Percentiles rank a stretch among this genome's conserved stretches.
phyloP scores from a whole-genome alignment of 164 flowering plant species.

The Euptelea pleiosperma region DNA sequence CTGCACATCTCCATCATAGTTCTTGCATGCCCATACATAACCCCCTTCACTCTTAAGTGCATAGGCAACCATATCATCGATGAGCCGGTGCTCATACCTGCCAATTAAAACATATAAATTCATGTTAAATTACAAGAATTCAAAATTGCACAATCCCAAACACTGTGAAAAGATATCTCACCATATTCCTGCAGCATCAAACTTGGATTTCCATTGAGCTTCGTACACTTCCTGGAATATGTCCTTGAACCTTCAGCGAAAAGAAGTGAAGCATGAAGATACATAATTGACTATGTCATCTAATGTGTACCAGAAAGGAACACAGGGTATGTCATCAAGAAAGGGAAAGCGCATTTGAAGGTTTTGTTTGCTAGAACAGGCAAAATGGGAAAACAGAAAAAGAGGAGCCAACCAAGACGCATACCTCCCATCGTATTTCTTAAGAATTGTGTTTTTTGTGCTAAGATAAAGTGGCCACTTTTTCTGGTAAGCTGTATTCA shows the following conservation, averaged over 20 bases:
- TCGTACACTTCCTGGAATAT: conserved; percentile 85
- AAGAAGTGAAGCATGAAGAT: background rate
- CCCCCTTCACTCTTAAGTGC: conserved; percentile 96
- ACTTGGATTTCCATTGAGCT: conserved; percentile 70
- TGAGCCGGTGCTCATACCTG: conserved; percentile 97
- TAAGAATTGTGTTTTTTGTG: conserved; percentile 95
- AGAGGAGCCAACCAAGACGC: background rate
- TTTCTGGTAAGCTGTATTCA: conserved; percentile 77
- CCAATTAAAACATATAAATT: conserved; percentile 7
- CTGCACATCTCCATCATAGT: conserved; percentile 97
- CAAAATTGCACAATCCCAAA: background rate
- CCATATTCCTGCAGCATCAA: conserved; percentile 83
- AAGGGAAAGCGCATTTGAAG: too few species aligned
- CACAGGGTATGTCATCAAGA: too few species aligned
- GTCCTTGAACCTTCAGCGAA: conserved; percentile 64
- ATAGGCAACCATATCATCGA: conserved; percentile 99
- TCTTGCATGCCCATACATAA: conserved; percentile 98
- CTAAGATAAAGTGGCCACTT: conserved; percentile 99
- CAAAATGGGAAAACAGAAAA: background rate
- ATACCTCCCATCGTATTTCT: conserved; percentile 98
- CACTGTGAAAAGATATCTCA: conserved; percentile 24
- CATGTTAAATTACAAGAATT: background rate
- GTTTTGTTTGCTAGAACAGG: too few species aligned
- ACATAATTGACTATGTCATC: background rate
- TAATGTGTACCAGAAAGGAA: background rate